Percentiles rank a stretch among this genome's conserved stretches.
These are phyloP conservation scores for Fusarium sp. DNA, from an alignment of 2,329 filamentous ascomycete genomes.

Conservation along the genomic window DNA sequence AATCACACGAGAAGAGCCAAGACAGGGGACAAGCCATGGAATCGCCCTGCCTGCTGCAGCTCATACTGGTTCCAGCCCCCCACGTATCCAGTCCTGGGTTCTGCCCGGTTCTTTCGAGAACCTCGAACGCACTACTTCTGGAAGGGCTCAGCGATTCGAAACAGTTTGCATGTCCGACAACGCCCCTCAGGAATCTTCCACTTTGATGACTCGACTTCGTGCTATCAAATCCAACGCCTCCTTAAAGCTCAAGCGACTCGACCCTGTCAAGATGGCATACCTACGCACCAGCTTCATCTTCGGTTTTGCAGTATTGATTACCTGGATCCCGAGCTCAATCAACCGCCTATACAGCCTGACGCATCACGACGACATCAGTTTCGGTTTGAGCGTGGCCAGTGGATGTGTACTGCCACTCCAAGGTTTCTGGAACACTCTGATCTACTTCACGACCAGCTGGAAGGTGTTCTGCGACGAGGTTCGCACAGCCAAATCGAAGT, in stretches of 20 bases:
- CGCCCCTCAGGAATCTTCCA: constrained; percentile 11
- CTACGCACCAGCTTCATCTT: constrained; percentile 71
- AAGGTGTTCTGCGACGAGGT: constrained; percentile 46
- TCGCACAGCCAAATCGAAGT: constrained; percentile 25
- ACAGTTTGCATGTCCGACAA: constrained; percentile 47
- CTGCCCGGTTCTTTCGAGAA: constrained; percentile 30
- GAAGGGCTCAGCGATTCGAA: constrained; percentile 44
- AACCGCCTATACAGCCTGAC: constrained; percentile 78
- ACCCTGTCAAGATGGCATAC: constrained; percentile 69
- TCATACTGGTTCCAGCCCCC: constrained; percentile 30
- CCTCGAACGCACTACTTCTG: constrained; percentile 21
- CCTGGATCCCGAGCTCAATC: constrained; percentile 74
- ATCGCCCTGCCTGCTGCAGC: constrained; percentile 25
- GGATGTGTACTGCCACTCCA: constrained; percentile 80
- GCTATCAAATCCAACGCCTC: constrained; percentile 46
- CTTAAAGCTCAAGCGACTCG: constrained; percentile 51
- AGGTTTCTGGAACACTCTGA: constrained; percentile 82
- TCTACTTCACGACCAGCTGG: constrained; percentile 77
- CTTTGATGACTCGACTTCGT: constrained; percentile 40
- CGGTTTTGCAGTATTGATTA: constrained; percentile 67
- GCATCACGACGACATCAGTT: constrained; percentile 62
- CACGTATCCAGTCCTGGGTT: constrained; percentile 43
- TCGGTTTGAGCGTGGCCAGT: constrained; percentile 73
- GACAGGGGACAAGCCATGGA: constrained; percentile 4
- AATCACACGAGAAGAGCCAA: constrained; percentile 51